These are phyloP conservation scores for Boletus vermiculosoides DNA, from an alignment of 768 basidiomycete genomes.

Conservation along the genomic window DNA sequence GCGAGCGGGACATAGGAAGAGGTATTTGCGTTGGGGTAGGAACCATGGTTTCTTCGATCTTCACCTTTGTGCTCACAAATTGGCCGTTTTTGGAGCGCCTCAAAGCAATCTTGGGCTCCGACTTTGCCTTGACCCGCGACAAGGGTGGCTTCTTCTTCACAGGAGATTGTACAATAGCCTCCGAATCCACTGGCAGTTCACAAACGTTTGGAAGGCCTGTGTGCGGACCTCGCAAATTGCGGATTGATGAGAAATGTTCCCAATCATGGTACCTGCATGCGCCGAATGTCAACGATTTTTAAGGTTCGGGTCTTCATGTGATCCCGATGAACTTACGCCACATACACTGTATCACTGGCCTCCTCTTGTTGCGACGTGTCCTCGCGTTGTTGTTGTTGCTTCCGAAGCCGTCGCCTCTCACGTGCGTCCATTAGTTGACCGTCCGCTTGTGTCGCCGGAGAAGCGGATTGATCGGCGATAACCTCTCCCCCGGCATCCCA, in stretches of 20 bases:
- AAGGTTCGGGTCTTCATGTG: constrained; percentile 6
- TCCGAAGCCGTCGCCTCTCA: constrained; percentile 43
- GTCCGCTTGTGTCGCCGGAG: constrained; percentile 28
- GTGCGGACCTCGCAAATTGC: constrained; percentile 83
- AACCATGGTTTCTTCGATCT: constrained; percentile 20
- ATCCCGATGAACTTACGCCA: constrained; percentile 63
- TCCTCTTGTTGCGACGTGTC: constrained; percentile 21
- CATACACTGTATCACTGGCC: constrained; percentile 58
- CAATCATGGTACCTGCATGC: constrained; percentile 78
- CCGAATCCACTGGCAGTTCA: constrained; percentile 44
- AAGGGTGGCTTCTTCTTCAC: constrained; percentile 37
- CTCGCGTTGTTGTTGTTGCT: constrained; percentile 37
- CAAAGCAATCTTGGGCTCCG: constrained; percentile 14
- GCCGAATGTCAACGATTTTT: constrained; percentile 11
- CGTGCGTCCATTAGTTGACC: constrained; percentile 34
- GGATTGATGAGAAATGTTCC: constrained; percentile 95
- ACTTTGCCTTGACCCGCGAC: constrained; percentile 30
- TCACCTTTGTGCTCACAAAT: constrained; percentile 22
- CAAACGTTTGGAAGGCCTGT: constrained; percentile 64
- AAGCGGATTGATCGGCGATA: constrained; percentile 27
- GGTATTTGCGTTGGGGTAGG: constrained; percentile 35
- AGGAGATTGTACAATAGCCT: constrained; percentile 31
- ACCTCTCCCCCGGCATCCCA: constrained; percentile 62
- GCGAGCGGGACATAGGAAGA: constrained; percentile 39
- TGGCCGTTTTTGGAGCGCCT: constrained; percentile 25